Evolutionary conservation across 495 filamentous ascomycete genomes (phyloP).

Genomic region (Aspergillus biplanus): DNA sequence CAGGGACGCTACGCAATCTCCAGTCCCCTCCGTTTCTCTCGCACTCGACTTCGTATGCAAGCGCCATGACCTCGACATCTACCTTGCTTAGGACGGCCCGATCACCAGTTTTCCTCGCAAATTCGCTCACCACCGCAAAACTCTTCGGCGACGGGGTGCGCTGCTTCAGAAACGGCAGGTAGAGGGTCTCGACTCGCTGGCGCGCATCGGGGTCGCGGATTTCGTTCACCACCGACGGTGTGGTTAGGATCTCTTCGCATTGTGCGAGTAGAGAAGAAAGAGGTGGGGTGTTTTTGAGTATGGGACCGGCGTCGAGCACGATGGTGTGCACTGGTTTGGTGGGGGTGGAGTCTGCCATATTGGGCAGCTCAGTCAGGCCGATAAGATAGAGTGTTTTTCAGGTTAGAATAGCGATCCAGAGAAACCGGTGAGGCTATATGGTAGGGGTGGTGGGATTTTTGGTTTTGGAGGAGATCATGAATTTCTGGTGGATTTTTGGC

Average conservation of each 20-base stretch:
- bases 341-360: conserved; percentile 44
- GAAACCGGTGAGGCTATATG: conserved; percentile 8
- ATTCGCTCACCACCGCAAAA: conserved; percentile 77
- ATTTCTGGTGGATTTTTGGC: conserved; percentile 23
- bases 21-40: conserved; percentile 83
- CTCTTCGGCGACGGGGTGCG: conserved; percentile 74
- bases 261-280: conserved; percentile 76
- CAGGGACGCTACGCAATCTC: conserved; percentile 74
- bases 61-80: conserved; percentile 85
- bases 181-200: conserved; percentile 75
- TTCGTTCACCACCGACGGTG: conserved; percentile 84
- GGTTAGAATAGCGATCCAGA: conserved; percentile 10
- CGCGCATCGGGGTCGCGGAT: conserved; percentile 86
- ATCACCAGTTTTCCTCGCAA: conserved; percentile 89
- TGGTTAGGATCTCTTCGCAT: conserved; percentile 78
- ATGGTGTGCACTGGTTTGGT: conserved; percentile 81
- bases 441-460: conserved; percentile 2
- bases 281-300: conserved; percentile 84
- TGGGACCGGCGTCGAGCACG: conserved; percentile 86
- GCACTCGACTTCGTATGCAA: conserved; percentile 89
- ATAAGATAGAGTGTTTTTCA: neutral
- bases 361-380: conserved; percentile 16
- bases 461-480: conserved; percentile 6
- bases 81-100: conserved; percentile 81
- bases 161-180: conserved; percentile 81